Evolutionary conservation across 169 alveolate species (phyloP).

Genomic region (Plasmodium falciparum): DNA sequence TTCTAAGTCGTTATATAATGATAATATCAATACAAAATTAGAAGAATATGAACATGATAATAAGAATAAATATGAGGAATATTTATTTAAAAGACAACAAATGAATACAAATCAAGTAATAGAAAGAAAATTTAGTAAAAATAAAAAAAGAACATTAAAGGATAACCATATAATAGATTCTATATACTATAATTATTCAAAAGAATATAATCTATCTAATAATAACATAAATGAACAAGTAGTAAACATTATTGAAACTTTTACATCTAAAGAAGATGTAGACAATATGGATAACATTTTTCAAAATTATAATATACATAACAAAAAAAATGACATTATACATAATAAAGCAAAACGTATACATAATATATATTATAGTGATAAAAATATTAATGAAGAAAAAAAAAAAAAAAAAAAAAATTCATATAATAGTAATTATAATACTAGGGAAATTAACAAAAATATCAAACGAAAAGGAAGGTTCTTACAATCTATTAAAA

Average conservation of each 20-base stretch:
- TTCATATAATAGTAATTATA: slow-evolving; percentile 1
- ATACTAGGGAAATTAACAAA: slow-evolving; percentile 26
- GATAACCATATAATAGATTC: neutral
- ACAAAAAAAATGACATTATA: neutral
- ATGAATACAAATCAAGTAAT: neutral
- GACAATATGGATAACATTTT: neutral
- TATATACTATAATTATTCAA: neutral
- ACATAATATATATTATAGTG: neutral
- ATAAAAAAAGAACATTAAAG: neutral
- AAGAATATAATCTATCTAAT: neutral
- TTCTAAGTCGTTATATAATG: neutral
- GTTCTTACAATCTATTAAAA: slow-evolving; percentile 3
- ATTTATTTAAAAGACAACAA: neutral
- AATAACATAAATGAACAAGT: neutral
- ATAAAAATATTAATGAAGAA: neutral
- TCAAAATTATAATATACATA: neutral
- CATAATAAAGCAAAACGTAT: neutral
- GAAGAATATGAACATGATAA: neutral
- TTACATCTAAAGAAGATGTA: neutral
- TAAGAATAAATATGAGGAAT: neutral
- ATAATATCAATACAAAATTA: neutral
- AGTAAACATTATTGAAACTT: neutral
- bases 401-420: neutral
- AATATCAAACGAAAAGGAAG: slow-evolving; percentile 3
- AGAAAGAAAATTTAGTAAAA: neutral